phyloP scores from a whole-genome alignment of 768 basidiomycete genomes.

The Fibroporia radiculosa region DNA sequence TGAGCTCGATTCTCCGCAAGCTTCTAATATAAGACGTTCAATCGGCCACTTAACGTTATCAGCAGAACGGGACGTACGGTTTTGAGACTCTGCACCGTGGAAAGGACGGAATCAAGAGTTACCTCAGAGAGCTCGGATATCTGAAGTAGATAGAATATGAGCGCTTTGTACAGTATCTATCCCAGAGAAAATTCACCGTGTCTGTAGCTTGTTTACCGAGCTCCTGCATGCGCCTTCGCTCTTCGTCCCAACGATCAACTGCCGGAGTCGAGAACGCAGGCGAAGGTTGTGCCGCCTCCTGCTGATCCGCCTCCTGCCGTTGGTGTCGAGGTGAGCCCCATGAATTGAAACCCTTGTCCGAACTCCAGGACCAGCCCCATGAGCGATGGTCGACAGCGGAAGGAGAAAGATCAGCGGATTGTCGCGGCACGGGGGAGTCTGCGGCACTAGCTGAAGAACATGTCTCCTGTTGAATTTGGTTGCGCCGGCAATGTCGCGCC shows the following conservation, averaged over 20 bases:
- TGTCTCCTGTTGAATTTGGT: constrained; percentile 19
- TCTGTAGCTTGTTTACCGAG: constrained; percentile 21
- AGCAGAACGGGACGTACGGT: constrained; percentile 32
- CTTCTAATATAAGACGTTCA: constrained; percentile 21
- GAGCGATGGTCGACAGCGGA: background rate
- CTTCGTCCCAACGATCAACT: constrained; percentile 7
- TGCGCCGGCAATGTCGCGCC: constrained; percentile 21
- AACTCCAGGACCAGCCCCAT: constrained; percentile 3
- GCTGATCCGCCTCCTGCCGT: background rate
- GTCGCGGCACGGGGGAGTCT: background rate
- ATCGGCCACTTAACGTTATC: background rate
- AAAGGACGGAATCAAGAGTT: constrained; percentile 54
- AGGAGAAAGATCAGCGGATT: background rate
- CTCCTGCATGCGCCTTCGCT: constrained; percentile 27
- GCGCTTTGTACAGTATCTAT: background rate
- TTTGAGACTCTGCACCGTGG: constrained; percentile 52
- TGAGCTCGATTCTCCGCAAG: constrained; percentile 20
- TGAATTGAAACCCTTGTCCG: background rate
- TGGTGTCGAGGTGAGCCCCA: background rate
- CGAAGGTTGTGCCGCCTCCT: background rate
- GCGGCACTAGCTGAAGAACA: constrained; percentile 13
- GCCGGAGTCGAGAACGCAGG: background rate
- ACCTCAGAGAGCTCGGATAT: constrained; percentile 60
- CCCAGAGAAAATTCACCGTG: constrained; percentile 12
- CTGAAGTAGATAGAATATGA: constrained; percentile 31